Evolutionary conservation across 352 stramenopile genomes (phyloP), one percentile per base, ranked within the genome.

Genomic region (Aphanomyces invadans): DNA sequence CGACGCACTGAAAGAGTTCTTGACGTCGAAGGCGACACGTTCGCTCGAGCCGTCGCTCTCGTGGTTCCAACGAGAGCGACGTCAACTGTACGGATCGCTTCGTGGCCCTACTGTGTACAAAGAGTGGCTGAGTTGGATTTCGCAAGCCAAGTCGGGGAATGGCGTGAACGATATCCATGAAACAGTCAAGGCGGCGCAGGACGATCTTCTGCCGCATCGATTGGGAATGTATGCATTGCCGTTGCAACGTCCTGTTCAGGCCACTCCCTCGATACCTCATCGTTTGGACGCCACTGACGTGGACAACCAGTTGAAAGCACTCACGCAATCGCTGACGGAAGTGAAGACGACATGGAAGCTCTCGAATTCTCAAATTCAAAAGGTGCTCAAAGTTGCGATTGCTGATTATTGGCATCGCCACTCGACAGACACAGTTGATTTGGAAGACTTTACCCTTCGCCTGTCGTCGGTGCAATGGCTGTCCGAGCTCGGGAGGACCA

Each of bases 281-380:
- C n/a, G n/a, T n/a, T 7, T 57, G 11, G 49, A 57, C 57, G 26
- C 44, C 11, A 11, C 31, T 1, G 10, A 17, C 7, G 59, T 69
- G 28, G 31, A 71, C 17, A 28, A 60, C 7, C 45, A 72, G 15
- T 36, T 70, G 7, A 61, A 74, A 25, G 12, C 53, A 1, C 46
- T 76, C 9, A 59, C 59, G 28, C 26, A 68, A 25, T 23, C 39
- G 23, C 36, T 88, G 29, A 73, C 60, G 12, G 15, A 28, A 3
- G 26, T 67, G 19, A 67, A 67, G 25, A 56, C 33, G 1, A 65
- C 25, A 28, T 76, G 85, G 60, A 81, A 84, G 62, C 65, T 87
- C 3, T 88, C 81, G 4, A 89, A 87, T 62, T 76, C 73, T 31
- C 76, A 89, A 73, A 69, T 73, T 12, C 77, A 84, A 36, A 73